These are phyloP conservation scores for Durotheca rogersii DNA, from an alignment of 495 filamentous ascomycete genomes.

Conservation along the genomic window DNA sequence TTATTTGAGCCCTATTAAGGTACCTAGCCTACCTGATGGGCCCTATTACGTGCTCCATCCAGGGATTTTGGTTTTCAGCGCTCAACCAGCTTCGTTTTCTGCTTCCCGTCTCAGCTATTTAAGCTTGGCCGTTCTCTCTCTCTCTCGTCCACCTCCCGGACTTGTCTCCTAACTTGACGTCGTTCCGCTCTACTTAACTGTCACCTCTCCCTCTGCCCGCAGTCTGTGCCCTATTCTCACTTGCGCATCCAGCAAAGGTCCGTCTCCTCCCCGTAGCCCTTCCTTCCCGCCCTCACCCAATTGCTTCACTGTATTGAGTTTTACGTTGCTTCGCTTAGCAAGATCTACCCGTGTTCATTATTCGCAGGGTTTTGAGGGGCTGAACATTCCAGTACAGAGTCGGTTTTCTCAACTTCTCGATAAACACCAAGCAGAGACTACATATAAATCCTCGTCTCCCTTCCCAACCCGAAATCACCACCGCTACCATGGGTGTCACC, in stretches of 20 bases:
- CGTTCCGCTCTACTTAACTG: no score
- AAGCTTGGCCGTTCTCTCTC: conserved; percentile 23
- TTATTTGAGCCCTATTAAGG: conserved; percentile 31
- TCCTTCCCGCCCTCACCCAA: not conserved
- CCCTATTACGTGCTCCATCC: conserved; percentile 35
- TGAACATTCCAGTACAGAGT: conserved; percentile 19
- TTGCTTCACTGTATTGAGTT: not conserved
- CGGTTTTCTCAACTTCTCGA: conserved; percentile 11
- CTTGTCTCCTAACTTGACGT: conserved; percentile 10
- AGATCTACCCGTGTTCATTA: conserved; percentile 9
- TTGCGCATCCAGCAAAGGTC: no score
- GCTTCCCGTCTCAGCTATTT: conserved; percentile 26
- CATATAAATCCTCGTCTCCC: not conserved
- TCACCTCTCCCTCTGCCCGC: no score
- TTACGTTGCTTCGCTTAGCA: conserved; percentile 16
- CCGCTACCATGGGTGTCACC: conserved; percentile 53
- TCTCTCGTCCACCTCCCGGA: not conserved
- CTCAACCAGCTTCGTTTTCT: conserved; percentile 27
- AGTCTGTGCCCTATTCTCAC: conserved; percentile 2
- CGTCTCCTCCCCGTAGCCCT: not conserved
- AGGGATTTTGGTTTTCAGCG: conserved; percentile 14
- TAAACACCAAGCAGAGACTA: no score
- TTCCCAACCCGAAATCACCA: conserved; percentile 12
- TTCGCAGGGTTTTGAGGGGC: conserved; percentile 24
- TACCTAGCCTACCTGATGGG: conserved; percentile 26